Conservation (phyloP, 768 basidiomycete species). For the Naganishia kalamii region DNA sequence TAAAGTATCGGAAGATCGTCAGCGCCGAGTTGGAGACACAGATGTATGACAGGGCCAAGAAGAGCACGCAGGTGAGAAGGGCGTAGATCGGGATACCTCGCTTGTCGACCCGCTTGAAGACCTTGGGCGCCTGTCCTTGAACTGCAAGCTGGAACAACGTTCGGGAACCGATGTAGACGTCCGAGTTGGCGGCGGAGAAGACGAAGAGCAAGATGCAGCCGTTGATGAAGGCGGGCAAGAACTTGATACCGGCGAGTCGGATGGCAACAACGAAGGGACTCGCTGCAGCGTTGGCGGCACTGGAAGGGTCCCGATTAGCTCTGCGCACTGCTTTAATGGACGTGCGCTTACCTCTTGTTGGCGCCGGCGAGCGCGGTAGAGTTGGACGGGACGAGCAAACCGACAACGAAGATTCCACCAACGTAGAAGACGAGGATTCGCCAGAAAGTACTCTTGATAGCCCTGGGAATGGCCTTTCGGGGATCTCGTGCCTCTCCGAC, state of each 20-base stretch:
- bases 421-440: constrained; percentile 77
- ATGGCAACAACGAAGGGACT: constrained; percentile 83
- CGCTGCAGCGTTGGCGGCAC: constrained; percentile 53
- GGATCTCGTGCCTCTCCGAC: constrained; percentile 26
- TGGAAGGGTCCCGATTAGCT: constrained; percentile 45
- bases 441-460: constrained; percentile 49
- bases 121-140: constrained; percentile 49
- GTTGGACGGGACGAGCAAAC: constrained; percentile 70
- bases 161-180: constrained; percentile 38
- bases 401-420: constrained; percentile 47
- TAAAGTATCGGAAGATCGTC: constrained; percentile 22
- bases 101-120: constrained; percentile 53
- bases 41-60: constrained; percentile 59
- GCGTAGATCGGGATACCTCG: constrained; percentile 53
- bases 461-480: constrained; percentile 31
- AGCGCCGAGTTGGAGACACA: constrained; percentile 54
- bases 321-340: constrained; percentile 36
- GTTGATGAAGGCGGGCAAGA: constrained; percentile 37
- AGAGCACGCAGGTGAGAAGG: constrained; percentile 31
- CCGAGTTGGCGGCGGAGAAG: constrained; percentile 40
- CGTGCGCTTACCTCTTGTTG: not conserved
- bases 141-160: constrained; percentile 47
- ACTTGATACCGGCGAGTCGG: constrained; percentile 63
- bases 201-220: constrained; percentile 42
- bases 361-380: constrained; percentile 20